Base-by-base conservation (phyloP, 2,329 filamentous ascomycete genomes). In the Monascus ruber region DNA sequence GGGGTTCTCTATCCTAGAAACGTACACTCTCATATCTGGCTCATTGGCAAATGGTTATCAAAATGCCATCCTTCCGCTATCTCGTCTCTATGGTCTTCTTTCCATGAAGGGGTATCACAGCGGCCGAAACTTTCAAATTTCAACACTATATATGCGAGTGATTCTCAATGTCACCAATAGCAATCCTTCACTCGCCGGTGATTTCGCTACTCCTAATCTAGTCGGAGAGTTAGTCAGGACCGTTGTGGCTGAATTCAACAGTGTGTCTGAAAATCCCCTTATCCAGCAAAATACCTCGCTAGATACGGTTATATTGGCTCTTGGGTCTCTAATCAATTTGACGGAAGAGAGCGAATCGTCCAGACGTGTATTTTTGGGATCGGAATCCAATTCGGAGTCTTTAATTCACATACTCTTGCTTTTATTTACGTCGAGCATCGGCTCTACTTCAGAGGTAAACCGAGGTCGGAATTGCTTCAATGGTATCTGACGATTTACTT, bases 151-250 rank as follows among this genome's bases (percentile, higher is more conserved):
- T 26, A 66, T 89, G 35, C 78, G 84, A 41, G 71, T 95, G 4
- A 80, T 85, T 29, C 73, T 94, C 46, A 94, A 94, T 52, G 72
- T 88, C 36, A 91, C 87, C 6, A 94, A 94, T 64, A 85, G 86
- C 49, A 83, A 84, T 44, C 64, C 74, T 0, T 67, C 70, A 9
- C 78, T 85, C 8, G 86, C 84, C 32, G 72, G 76, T 26, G 66
- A 76, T 3, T 86, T 94, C 51, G 73, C 81, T 6, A 60, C 52
- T 2, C 45, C 55, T 5, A 52, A 56, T 29, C 49, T 69, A 29
- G 50, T 69, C 26, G 48, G 45, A 11, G 55, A 57, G 2, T 47
- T 70, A 8, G 56, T 63, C 32, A 41, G 43, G 24, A 59, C 68
- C 25, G 50, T 66, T 33, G 40, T 60, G 33, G 50, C 55, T 17